A percentile compares a stretch with the other conserved stretches of the same genome.
Evolutionary conservation across 805 yeast genomes (phyloP).

Genomic region (Candida ponderosae): DNA sequence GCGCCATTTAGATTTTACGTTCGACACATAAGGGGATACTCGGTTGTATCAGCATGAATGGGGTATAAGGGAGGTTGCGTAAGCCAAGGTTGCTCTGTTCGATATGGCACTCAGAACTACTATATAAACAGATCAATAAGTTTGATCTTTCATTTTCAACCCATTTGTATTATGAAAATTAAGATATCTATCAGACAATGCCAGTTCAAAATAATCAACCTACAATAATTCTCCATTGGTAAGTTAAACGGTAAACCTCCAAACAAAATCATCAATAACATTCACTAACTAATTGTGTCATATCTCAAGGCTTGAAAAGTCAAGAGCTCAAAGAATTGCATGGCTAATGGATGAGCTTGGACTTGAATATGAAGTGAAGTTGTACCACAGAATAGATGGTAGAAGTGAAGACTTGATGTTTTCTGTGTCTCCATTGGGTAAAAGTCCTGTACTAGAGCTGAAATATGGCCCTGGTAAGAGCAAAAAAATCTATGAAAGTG

Average conservation of each 20-base stretch:
- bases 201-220: constrained; percentile 2
- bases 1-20: no score
- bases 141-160: no score
- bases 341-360: constrained; percentile 61
- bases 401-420: constrained; percentile 43
- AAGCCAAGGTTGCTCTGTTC: no score
- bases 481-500: constrained; percentile 47
- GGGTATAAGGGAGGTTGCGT: no score
- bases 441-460: constrained; percentile 51
- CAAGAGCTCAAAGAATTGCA: constrained; percentile 52
- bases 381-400: constrained; percentile 41
- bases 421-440: constrained; percentile 54
- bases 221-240: constrained; percentile 15
- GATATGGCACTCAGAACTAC: no score
- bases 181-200: no score
- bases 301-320: constrained; percentile 33
- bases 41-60: no score
- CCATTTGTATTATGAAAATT: no score
- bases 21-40: no score
- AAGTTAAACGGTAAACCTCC: constrained; percentile 1
- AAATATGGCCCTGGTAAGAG: constrained; percentile 24
- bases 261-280: not conserved
- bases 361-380: constrained; percentile 45
- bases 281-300: not conserved
- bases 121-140: no score